Evolutionary conservation across 2,329 filamentous ascomycete genomes (phyloP).

Genomic region (Coniochaeta hoffmannii): DNA sequence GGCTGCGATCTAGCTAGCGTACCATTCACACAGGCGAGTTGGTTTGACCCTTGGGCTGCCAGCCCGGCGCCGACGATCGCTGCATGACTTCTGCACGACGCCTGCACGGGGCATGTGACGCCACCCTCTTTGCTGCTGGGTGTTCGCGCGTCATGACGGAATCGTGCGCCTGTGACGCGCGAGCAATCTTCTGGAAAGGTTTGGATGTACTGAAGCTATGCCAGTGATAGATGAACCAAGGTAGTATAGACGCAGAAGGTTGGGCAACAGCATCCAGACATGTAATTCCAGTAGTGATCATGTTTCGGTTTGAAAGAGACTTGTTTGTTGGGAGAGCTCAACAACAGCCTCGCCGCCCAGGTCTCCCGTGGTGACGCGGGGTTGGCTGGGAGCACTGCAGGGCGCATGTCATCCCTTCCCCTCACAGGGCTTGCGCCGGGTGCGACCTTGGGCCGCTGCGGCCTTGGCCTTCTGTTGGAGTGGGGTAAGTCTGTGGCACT

Average conservation of each 20-base stretch:
- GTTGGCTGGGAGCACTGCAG: too few species aligned
- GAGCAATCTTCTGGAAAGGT: background rate
- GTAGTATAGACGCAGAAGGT: too few species aligned
- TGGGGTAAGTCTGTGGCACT: too few species aligned
- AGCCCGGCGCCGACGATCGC: background rate
- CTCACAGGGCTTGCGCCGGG: too few species aligned
- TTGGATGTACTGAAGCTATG: background rate
- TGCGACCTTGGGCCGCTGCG: too few species aligned
- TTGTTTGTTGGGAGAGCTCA: too few species aligned
- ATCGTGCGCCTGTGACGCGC: background rate
- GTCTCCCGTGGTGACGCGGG: too few species aligned
- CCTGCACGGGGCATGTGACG: constrained; percentile 1
- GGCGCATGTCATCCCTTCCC: too few species aligned
- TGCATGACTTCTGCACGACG: background rate
- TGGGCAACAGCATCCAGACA: too few species aligned
- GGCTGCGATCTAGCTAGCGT: background rate
- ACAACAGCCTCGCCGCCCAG: too few species aligned
- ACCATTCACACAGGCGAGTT: background rate
- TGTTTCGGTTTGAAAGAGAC: too few species aligned
- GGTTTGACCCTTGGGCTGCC: background rate
- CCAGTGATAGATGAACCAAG: background rate
- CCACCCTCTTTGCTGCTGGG: background rate
- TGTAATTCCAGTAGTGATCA: background rate
- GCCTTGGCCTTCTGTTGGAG: too few species aligned
- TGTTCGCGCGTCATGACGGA: background rate